These are phyloP conservation scores for Wickerhamiella allomyrinae DNA, from an alignment of 805 yeast species.

Conservation along the genomic window DNA sequence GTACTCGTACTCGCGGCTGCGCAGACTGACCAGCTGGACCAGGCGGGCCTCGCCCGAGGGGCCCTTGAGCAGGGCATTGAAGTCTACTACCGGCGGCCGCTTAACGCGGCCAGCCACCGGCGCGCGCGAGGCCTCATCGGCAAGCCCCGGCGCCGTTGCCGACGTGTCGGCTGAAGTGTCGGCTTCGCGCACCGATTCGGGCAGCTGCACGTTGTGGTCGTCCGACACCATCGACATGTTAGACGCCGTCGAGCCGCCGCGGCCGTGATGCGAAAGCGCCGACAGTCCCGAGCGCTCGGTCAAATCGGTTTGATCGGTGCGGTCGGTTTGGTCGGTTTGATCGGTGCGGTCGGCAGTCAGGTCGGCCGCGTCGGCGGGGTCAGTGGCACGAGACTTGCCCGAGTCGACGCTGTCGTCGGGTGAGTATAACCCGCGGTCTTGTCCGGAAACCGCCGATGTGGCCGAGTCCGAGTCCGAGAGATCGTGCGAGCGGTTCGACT, in stretches of 20 bases:
- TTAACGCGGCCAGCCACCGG: constrained; percentile 15
- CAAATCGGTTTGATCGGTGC: neutral
- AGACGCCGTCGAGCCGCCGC: neutral
- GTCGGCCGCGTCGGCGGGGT: neutral
- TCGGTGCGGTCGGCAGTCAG: neutral
- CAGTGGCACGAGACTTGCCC: no score
- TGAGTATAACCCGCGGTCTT: no score
- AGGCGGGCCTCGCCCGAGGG: constrained; percentile 19
- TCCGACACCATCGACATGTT: neutral
- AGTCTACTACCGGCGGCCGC: constrained; percentile 23
- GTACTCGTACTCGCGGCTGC: constrained; percentile 23
- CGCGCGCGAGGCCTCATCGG: neutral
- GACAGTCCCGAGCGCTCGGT: neutral
- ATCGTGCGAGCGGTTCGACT: neutral
- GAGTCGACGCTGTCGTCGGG: no score
- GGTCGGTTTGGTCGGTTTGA: neutral
- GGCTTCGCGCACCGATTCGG: neutral
- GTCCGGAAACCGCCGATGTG: no score
- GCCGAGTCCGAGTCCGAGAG: neutral
- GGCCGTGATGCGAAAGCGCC: neutral
- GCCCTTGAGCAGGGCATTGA: constrained; percentile 20
- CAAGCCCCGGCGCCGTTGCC: neutral
- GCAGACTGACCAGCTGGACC: constrained; percentile 19
- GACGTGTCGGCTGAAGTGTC: neutral
- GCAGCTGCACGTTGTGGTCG: constrained; percentile 2